phyloP scores from a whole-genome alignment of 352 stramenopile genomes.

The Pythium insidiosum region DNA sequence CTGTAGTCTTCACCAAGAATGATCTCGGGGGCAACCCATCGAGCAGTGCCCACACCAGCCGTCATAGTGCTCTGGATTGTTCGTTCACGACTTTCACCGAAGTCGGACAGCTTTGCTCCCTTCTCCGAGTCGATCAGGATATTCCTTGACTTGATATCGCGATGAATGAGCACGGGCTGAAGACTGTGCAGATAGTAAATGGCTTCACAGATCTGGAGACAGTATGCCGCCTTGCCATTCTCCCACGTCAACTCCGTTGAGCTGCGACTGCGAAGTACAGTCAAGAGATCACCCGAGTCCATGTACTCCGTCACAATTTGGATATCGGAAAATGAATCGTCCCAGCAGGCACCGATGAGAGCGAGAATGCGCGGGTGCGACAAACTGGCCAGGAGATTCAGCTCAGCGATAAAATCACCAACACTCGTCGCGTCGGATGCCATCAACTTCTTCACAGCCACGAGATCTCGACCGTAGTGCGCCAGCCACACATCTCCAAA shows the following conservation, averaged over 20 bases:
- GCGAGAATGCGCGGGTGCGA: conserved; percentile 68
- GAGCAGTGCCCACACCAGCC: conserved; percentile 56
- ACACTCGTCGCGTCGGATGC: conserved; percentile 42
- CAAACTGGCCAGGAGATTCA: conserved; percentile 74
- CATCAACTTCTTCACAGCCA: conserved; percentile 80
- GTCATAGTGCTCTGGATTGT: conserved; percentile 75
- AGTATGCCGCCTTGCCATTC: conserved; percentile 60
- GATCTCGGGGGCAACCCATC: conserved; percentile 73
- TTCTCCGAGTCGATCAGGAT: conserved; percentile 78
- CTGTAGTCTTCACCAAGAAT: conserved; percentile 61
- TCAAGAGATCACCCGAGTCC: conserved; percentile 25
- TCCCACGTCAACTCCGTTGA: conserved; percentile 10
- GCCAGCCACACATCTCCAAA: conserved; percentile 82
- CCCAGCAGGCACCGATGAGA: conserved; percentile 67
- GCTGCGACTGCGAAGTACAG: conserved; percentile 10
- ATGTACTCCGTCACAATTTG: conserved; percentile 68
- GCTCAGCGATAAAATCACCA: conserved; percentile 63
- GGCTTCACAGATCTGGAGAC: conserved; percentile 71
- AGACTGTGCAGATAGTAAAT: conserved; percentile 86
- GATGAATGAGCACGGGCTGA: conserved; percentile 85
- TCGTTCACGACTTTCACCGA: conserved; percentile 66
- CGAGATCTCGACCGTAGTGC: conserved; percentile 47
- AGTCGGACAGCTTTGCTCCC: conserved; percentile 68
- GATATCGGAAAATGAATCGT: conserved; percentile 53
- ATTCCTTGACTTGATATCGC: conserved; percentile 90